These are phyloP conservation scores for Corynascus novoguineensis DNA, from an alignment of 495 filamentous ascomycete species.

Conservation along the genomic window DNA sequence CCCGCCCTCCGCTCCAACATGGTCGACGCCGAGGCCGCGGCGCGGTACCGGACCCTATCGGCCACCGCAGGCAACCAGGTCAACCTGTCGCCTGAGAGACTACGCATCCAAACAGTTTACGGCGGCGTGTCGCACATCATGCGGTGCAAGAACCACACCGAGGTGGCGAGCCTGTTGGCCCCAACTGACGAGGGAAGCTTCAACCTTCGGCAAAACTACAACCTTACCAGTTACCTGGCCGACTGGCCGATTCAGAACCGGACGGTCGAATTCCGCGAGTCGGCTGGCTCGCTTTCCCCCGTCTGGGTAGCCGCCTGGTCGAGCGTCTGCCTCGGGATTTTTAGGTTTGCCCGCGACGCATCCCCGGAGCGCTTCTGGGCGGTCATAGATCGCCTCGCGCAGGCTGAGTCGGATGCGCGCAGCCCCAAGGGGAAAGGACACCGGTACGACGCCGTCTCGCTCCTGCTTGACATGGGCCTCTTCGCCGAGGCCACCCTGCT, in stretches of 20 bases:
- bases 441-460: conserved; percentile 14
- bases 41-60: background rate
- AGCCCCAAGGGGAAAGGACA: background rate
- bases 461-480: conserved; percentile 13
- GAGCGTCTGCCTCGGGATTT: conserved; percentile 14
- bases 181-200: background rate
- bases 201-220: conserved; percentile 12
- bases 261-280: conserved; percentile 25
- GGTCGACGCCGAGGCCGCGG: background rate
- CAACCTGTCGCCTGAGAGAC: background rate
- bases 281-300: conserved; percentile 4
- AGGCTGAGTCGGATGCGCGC: conserved; percentile 8
- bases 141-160: background rate
- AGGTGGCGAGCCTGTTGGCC: background rate
- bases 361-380: background rate
- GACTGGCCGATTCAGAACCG: background rate
- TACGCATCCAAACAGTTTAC: background rate
- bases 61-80: background rate
- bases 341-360: conserved; percentile 13
- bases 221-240: conserved; percentile 1
- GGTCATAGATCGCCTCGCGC: conserved; percentile 10
- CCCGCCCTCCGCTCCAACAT: background rate
- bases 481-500: background rate
- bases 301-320: conserved; percentile 12
- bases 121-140: conserved; percentile 3